Evolutionary conservation across 192 early-diverging fungal genomes (phyloP), one percentile per base, ranked within the genome.

Genomic region (Haplosporangium gracile): DNA sequence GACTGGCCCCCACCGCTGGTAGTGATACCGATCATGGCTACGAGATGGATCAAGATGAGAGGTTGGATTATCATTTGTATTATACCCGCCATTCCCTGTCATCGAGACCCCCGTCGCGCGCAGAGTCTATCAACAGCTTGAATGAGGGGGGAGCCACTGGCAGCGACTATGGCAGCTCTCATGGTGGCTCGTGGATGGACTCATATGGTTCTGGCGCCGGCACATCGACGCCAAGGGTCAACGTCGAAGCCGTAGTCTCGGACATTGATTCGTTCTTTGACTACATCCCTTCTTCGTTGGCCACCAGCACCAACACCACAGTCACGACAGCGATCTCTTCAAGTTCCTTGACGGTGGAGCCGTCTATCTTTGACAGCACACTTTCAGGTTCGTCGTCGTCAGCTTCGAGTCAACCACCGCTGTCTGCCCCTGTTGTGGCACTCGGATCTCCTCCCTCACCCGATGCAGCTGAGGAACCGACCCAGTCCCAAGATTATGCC

Each of bases 21-120:
- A 38, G 40, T 16, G 29, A 26, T 47, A 45, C 43, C 36, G 82
- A 86, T 16, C 45, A 40, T 47, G 68, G 68, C 63, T 86, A 86
- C 47, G 84, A 86, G 75, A 86, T 86, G 84, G 84, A 86, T n/a
- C 84, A 86, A 63, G 84, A 86, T 68, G 84, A 86, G 72, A 80
- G 72, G n/a, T 72, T 86, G 34, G 84, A 86, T 53, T 86, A 86
- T 43, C 84, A 81, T 78, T 55, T 86, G 55, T 86, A 86, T 78
- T 86, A 86, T 86, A 86, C 84, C 84, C 84, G 84, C 45, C 84
- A 86, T 65, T 51, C 78, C 3, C 72, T 86, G 8, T 77, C 84
- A 49, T 81, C 84, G 26, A 77, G 84, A 22, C 84, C 84, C 15
- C 84, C 84, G 4, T 86, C 84, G 40, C 84, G 84, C 15, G 84